A percentile compares a stretch with the other conserved stretches of the same genome.
These are phyloP conservation scores for Lentinula boryana DNA, from an alignment of 768 basidiomycete genomes.

Conservation along the genomic window DNA sequence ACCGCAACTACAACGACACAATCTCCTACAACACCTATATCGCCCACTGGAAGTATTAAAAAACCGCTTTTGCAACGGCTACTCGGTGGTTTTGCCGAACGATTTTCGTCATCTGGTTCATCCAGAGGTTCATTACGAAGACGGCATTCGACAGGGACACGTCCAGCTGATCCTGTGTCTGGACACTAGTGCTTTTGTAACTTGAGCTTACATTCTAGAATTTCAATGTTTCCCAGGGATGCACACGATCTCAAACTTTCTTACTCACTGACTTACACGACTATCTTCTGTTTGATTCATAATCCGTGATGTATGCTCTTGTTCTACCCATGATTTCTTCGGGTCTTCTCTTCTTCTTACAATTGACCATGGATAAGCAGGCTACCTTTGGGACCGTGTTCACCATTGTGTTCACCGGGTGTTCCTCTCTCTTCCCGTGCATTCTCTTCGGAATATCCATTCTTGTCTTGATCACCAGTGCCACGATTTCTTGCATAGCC, in stretches of 20 bases:
- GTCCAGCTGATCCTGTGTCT: conserved; percentile 2
- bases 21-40: conserved; percentile 47
- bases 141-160: conserved; percentile 43
- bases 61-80: conserved; percentile 56
- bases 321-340: background rate
- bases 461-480: background rate
- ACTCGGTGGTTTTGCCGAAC: conserved; percentile 43
- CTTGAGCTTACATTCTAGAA: background rate
- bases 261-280: background rate
- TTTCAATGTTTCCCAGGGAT: background rate
- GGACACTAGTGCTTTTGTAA: background rate
- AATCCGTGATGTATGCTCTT: background rate
- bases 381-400: background rate
- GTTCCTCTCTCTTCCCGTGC: background rate
- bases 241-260: background rate
- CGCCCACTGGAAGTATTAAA: conserved; percentile 29
- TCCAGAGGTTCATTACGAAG: conserved; percentile 28
- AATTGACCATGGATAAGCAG: background rate
- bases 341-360: background rate
- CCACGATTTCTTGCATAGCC: background rate
- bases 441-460: background rate
- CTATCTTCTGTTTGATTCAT: background rate
- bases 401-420: background rate
- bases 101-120: conserved; percentile 35
- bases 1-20: conserved; percentile 56